Evolutionary conservation across 2,329 filamentous ascomycete species (phyloP).

Genomic region (Cladosporium sp.): DNA sequence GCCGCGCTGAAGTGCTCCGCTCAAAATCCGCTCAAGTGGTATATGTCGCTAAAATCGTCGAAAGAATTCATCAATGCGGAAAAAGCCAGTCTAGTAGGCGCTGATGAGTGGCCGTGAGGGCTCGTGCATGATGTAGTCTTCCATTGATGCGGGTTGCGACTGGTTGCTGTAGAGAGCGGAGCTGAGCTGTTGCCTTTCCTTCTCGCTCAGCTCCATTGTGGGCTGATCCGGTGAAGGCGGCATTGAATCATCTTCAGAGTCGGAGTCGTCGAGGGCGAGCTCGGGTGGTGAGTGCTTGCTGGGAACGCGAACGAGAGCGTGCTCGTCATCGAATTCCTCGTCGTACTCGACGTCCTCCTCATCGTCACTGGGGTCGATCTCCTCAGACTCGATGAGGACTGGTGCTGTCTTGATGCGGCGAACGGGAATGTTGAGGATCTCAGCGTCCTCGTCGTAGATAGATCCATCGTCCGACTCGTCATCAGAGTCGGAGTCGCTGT

Average conservation of each 20-base stretch:
- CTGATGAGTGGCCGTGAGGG: conserved; percentile 32
- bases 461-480: conserved; percentile 47
- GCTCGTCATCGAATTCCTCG: conserved; percentile 43
- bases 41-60: conserved; percentile 10
- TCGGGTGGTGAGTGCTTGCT: conserved; percentile 44
- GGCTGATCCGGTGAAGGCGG: conserved; percentile 44
- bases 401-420: conserved; percentile 38
- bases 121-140: conserved; percentile 34
- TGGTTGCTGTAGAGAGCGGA: conserved; percentile 41
- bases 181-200: conserved; percentile 42
- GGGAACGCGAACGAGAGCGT: conserved; percentile 43
- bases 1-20: conserved; percentile 15
- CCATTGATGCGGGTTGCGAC: conserved; percentile 18
- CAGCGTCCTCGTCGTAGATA: conserved; percentile 49
- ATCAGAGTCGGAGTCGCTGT: conserved; percentile 42
- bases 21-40: neutral
- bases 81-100: conserved; percentile 37
- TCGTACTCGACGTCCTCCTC: conserved; percentile 41
- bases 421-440: conserved; percentile 38
- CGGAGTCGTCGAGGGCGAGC: conserved; percentile 42
- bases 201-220: conserved; percentile 43
- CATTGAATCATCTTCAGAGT: conserved; percentile 46
- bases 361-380: conserved; percentile 36
- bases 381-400: conserved; percentile 40
- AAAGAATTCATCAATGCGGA: conserved; percentile 12